Evolutionary conservation across 2,329 filamentous ascomycete species (phyloP).

Genomic region (Teratosphaeriaceae sp.): DNA sequence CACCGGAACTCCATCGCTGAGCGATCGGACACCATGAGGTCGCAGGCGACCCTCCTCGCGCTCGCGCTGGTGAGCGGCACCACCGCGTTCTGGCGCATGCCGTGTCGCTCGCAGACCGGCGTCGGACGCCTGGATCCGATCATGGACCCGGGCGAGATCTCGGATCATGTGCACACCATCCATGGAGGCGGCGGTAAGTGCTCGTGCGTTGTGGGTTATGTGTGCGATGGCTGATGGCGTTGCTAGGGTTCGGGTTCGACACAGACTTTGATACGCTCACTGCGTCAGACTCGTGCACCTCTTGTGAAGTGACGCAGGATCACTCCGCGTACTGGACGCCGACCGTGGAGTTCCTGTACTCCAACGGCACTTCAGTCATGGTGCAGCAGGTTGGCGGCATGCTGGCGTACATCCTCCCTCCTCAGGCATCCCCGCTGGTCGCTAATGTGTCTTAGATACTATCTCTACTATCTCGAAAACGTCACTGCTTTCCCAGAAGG

Average conservation of each 20-base stretch:
- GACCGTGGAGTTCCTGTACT: constrained; percentile 67
- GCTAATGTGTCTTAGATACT: constrained; percentile 56
- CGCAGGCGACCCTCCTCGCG: constrained; percentile 15
- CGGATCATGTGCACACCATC: constrained; percentile 65
- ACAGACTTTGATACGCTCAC: constrained; percentile 52
- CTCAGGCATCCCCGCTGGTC: background rate
- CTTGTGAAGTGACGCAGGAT: constrained; percentile 72
- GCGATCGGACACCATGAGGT: constrained; percentile 16
- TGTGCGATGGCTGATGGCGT: constrained; percentile 9
- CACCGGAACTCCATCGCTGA: background rate
- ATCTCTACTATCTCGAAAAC: constrained; percentile 63
- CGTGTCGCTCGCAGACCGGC: constrained; percentile 65
- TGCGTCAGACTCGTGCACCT: constrained; percentile 60
- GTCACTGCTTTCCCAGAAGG: constrained; percentile 67
- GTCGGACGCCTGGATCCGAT: constrained; percentile 72
- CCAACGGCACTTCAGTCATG: constrained; percentile 58
- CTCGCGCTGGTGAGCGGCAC: constrained; percentile 24
- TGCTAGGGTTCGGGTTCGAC: constrained; percentile 57
- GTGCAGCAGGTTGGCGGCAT: constrained; percentile 75
- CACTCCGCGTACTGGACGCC: constrained; percentile 85
- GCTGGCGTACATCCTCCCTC: constrained; percentile 60
- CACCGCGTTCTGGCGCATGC: constrained; percentile 80
- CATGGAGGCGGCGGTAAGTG: constrained; percentile 69
- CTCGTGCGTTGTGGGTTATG: background rate
- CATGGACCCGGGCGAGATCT: constrained; percentile 53